Evolutionary conservation across 2,329 filamentous ascomycete genomes (phyloP), one percentile per base, ranked within the genome.

Genomic region (Aureobasidium namibiae): DNA sequence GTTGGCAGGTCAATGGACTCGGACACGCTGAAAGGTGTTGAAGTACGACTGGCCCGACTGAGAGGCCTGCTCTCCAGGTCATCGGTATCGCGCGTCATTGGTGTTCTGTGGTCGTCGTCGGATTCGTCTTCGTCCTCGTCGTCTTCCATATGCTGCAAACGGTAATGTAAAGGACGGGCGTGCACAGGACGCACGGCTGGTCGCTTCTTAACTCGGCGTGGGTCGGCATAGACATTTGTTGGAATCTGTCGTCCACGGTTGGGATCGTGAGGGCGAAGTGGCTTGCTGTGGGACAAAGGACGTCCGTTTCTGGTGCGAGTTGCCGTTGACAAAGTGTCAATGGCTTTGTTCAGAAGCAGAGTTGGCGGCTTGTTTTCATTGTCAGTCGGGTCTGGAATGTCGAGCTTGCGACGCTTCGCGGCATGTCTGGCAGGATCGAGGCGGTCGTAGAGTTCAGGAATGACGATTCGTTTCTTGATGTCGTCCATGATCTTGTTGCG

Each of bases 401-500:
- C 90, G 18, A 95, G 77, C 70, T 86, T 89, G 62, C 88, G 83
- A 61, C 92, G 82, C 73, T 90, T 95, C n/a, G 85, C 82, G 2
- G 79, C 78, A 72, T 96, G 91, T 60, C 90, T 88, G 58, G 82
- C 82, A 4, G 94, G 92, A 64, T 96, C 87, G 60, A 99, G 82
- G 67, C 87, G 91, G 42, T 90, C 83, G 65, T 89, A 88, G 38
- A 99, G 79, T 44, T 85, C 82, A 2, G 91, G 90, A 7, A 87
- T 89, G 9, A 89, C 92, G 49, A 97, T 85, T 66, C 92, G 88
- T 45, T 87, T 88, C 66, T 92, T 91, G 68, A 97, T 89, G 70
- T 96, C 91, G 64, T 88, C 84, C 63, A 97, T 84, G 36, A 99
- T 77, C 71, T 95, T 94, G 69, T 95, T 89, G 61, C 84, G 86